A percentile compares a stretch with the other conserved stretches of the same genome.
phyloP scores from a whole-genome alignment of 306 rosid species.

The Hippophae gyantsensis region DNA sequence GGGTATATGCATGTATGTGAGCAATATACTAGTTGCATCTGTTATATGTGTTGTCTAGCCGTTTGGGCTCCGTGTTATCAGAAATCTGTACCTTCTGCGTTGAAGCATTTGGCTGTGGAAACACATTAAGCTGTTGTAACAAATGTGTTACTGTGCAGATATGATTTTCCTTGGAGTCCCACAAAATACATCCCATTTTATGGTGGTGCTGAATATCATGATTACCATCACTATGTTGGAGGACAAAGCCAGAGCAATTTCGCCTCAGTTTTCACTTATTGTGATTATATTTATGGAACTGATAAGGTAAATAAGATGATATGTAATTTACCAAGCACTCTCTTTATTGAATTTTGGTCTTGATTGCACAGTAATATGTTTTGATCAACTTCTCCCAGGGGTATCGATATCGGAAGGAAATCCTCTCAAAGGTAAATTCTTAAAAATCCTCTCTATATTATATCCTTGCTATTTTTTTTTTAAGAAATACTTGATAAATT shows the following conservation, averaged over 20 bases:
- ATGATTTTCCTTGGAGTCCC: conserved; percentile 79
- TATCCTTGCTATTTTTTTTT: conserved; percentile 12
- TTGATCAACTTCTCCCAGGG: conserved; percentile 54
- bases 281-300: conserved; percentile 92
- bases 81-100: conserved; percentile 1
- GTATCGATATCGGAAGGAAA: conserved; percentile 69
- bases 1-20: too few species aligned
- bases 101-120: conserved; percentile 13
- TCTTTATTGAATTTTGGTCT: conserved; percentile 20
- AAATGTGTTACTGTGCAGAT: conserved; percentile 32
- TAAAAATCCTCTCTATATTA: background rate
- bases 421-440: conserved; percentile 53
- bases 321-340: conserved; percentile 12
- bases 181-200: conserved; percentile 83
- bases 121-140: conserved; percentile 8
- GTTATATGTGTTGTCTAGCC: too few species aligned
- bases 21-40: too few species aligned
- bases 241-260: conserved; percentile 93
- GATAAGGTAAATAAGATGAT: conserved; percentile 63
- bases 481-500: too few species aligned
- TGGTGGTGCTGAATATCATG: conserved; percentile 92
- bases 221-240: conserved; percentile 97
- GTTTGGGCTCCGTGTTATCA: too few species aligned
- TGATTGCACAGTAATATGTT: conserved; percentile 8
- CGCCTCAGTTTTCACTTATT: conserved; percentile 92